A percentile compares a stretch with the other conserved stretches of the same genome.
These are phyloP conservation scores for Oryza glaberrima DNA, from an alignment of 176 grass and related monocot species.

Conservation along the genomic window DNA sequence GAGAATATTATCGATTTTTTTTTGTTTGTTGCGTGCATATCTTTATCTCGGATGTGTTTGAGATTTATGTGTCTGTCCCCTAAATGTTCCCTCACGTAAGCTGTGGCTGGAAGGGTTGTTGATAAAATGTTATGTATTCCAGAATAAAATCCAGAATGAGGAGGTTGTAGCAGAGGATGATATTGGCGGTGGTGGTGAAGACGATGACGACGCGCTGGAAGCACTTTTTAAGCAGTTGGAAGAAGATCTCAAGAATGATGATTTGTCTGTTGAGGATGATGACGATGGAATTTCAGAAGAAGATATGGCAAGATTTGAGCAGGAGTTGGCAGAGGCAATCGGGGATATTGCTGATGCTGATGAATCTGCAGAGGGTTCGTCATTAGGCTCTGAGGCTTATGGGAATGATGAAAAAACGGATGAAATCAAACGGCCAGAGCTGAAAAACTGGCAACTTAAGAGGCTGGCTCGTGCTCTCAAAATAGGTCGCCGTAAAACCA, in stretches of 20 bases:
- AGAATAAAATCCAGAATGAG: conserved; percentile 52
- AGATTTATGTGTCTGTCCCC: too few relatives aligned
- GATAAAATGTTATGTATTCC: not conserved
- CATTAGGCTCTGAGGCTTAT: conserved; percentile 9
- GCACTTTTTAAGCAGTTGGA: conserved; percentile 82
- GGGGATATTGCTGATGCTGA: conserved; percentile 44
- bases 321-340: conserved; percentile 72
- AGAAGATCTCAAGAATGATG: conserved; percentile 77
- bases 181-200: conserved; percentile 22
- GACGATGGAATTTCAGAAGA: conserved; percentile 83
- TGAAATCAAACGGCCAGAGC: conserved; percentile 33
- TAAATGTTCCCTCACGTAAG: not conserved
- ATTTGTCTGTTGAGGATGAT: conserved; percentile 54
- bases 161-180: conserved; percentile 37
- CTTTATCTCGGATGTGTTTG: not conserved
- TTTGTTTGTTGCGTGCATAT: not conserved
- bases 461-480: conserved; percentile 81
- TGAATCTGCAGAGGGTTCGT: conserved; percentile 32
- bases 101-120: conserved; percentile 9
- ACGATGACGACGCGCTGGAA: conserved; percentile 63
- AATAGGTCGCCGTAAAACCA: conserved; percentile 77
- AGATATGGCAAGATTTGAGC: conserved; percentile 77
- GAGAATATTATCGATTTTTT: not conserved
- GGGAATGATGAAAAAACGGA: conserved; percentile 38
- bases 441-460: conserved; percentile 84